Conservation (phyloP, 352 stramenopile genomes). For the Phytophthora hybrid region DNA sequence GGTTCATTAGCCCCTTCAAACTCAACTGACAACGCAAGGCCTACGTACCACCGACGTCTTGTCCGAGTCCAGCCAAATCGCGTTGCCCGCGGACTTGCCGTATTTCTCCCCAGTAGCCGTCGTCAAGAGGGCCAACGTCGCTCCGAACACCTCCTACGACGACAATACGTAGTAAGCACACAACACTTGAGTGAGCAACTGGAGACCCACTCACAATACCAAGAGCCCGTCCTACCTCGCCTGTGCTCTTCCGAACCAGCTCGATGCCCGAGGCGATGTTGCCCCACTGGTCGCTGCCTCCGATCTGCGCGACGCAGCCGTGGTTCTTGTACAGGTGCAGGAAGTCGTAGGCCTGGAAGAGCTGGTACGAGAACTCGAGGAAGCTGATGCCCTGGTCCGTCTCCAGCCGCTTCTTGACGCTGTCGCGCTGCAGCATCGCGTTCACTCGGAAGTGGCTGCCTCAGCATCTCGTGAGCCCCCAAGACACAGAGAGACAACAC, state of each 20-base stretch:
- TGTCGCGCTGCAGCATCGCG: constrained; percentile 98
- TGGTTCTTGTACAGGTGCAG: constrained; percentile 95
- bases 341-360: constrained; percentile 99
- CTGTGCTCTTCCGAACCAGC: constrained; percentile 93
- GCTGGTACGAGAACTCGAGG: constrained; percentile 99
- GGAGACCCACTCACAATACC: neutral
- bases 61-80: constrained; percentile 97
- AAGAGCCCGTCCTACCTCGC: constrained; percentile 36
- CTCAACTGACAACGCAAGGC: neutral
- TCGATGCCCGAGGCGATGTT: constrained; percentile 99
- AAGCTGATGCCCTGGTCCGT: constrained; percentile 97
- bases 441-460: constrained; percentile 97
- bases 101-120: constrained; percentile 99
- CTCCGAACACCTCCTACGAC: constrained; percentile 89
- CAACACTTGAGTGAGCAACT: neutral
- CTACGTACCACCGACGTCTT: constrained; percentile 95
- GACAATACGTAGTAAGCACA: constrained; percentile 3
- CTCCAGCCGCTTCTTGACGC: constrained; percentile 96
- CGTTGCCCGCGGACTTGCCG: constrained; percentile 98
- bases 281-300: constrained; percentile 99
- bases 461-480: neutral
- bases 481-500: neutral
- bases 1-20: neutral
- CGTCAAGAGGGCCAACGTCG: constrained; percentile 97
- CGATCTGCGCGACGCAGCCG: constrained; percentile 95